Evolutionary conservation across 2,329 filamentous ascomycete genomes (phyloP), one percentile per base, ranked within the genome.

Genomic region (Sporothrix pseudoabietina): DNA sequence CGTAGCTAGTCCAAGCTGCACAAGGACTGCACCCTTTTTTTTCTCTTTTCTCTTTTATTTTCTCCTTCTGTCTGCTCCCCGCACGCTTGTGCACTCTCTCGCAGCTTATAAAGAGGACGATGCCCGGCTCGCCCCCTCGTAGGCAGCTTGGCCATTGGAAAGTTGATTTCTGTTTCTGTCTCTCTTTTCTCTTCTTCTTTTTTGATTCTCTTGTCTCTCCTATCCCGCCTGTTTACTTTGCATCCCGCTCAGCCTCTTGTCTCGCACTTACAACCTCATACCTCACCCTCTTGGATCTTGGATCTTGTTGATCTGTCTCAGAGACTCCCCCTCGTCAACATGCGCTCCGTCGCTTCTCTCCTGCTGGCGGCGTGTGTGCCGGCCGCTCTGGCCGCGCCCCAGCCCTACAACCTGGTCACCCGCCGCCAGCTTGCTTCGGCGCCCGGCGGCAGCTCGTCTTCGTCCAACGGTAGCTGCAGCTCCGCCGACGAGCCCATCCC

Each of bases 401-500:
- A n/a, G 10, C 59, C 59, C 35, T 63, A 41, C 35, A 22, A 63
- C 59, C n/a, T 41, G 9, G 32, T 3, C 19, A 63, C 32, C 4
- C 41, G 55, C 12, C 41, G 70, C 47, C 55, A 44, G 54, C 35
- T 65, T 8, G 39, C 57, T 30, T 26, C 44, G 4, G 16, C 57
- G 16, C n/a, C 54, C 22, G 26, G 49, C 26, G 47, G 26, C 26
- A 35, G 26, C 7, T 32, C 52, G 7, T 47, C 54, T 1, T 32
- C 57, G 5, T 49, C 72, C n/a, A 22, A 8, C 65, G 35, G 7
- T 6, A 44, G 14, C 47, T 57, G n/a, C 61, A 59, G 35, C 30
- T 3, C 12, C 14, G 59, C 47, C 41, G 10, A 71, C 22, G 26
- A 83, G 59, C 75, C 75, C 2, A 68, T 80, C 16, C 75, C 78